These are phyloP conservation scores for Dalechampia spathulata DNA, from an alignment of 441 rosid species.

Conservation along the genomic window DNA sequence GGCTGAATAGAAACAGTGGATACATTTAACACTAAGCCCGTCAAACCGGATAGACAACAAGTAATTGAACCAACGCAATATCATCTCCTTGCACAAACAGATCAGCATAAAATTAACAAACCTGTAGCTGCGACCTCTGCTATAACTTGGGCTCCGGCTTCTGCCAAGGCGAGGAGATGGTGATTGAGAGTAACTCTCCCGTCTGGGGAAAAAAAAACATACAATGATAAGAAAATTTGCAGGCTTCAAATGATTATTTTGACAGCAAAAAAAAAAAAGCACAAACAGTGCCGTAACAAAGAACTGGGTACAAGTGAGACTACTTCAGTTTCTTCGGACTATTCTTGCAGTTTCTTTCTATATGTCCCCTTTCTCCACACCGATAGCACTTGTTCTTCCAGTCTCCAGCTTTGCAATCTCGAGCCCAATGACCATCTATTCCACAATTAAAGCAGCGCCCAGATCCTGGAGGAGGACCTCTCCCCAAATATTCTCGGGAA, in stretches of 20 bases:
- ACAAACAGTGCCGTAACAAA: no score
- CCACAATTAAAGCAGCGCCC: slow-evolving; percentile 89
- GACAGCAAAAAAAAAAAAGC: neutral
- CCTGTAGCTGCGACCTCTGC: slow-evolving; percentile 59
- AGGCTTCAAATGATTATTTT: neutral
- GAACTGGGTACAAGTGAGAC: neutral
- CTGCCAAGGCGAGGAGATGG: slow-evolving; percentile 58
- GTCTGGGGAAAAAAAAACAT: slow-evolving; percentile 21
- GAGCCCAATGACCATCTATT: slow-evolving; percentile 85
- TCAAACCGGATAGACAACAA: neutral
- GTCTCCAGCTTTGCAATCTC: slow-evolving; percentile 80
- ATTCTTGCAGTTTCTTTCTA: slow-evolving; percentile 70
- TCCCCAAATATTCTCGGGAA: slow-evolving; percentile 58
- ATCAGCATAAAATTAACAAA: slow-evolving; percentile 1
- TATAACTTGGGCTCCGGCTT: slow-evolving; percentile 56
- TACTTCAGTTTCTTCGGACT: slow-evolving; percentile 68
- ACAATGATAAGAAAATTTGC: neutral
- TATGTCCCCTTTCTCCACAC: slow-evolving; percentile 73
- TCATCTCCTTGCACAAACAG: neutral
- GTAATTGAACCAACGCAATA: neutral
- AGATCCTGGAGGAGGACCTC: slow-evolving; percentile 82
- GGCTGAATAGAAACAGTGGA: slow-evolving; percentile 22
- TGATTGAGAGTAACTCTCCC: slow-evolving; percentile 57
- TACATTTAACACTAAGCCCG: neutral
- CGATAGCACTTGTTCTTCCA: slow-evolving; percentile 82